Evolutionary conservation across 1,284 basidiomycete genomes (phyloP), one percentile per base, ranked within the genome.

Genomic region (Austroboletus niveus): DNA sequence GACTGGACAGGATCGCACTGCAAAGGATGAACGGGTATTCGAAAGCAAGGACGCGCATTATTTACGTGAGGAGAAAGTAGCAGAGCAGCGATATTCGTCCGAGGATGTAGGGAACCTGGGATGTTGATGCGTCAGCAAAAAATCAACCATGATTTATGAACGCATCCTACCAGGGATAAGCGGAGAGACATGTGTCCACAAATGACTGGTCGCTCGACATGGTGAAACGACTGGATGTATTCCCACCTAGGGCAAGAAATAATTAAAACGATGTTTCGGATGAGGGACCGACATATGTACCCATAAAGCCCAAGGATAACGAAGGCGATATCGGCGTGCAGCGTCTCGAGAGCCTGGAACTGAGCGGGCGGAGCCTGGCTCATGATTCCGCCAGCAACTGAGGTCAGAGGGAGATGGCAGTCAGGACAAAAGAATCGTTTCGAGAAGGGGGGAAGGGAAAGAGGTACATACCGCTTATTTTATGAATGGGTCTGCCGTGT

Each of bases 51-150:
- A 29, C 8, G 8, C 1, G 7, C 6, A 12, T 8, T 30, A 38
- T 58, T 55, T 43, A 65, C 64, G 41, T 9, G 1, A 54, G 1
- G 44, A 61, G 1, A n/a, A 63, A 38, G 15, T 32, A 52, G 15
- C 48, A 5, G n/a, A 63, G 40, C 32, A 60, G 39, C 12, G 5
- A 41, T 5, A 12, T 8, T 14, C 63, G 54, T 7, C 57, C 62
- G 22, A 53, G 9, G 8, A 62, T 7, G 32, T 66, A 63, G 14
- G 62, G 64, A 29, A 63, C 22, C 35, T 36, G 6, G 27, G 27
- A 8, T 29, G 6, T 29, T n/a, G 15, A 17, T 29, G 11, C 8
- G 14, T 10, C 49, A 35, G 22, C 45, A 36, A 4, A 14, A 24
- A 12, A 36, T 36, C 14, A 36, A 36, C 35, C 8, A 4, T 8